phyloP scores from a whole-genome alignment of 345 rosid genomes.

The Durio zibethinus region DNA sequence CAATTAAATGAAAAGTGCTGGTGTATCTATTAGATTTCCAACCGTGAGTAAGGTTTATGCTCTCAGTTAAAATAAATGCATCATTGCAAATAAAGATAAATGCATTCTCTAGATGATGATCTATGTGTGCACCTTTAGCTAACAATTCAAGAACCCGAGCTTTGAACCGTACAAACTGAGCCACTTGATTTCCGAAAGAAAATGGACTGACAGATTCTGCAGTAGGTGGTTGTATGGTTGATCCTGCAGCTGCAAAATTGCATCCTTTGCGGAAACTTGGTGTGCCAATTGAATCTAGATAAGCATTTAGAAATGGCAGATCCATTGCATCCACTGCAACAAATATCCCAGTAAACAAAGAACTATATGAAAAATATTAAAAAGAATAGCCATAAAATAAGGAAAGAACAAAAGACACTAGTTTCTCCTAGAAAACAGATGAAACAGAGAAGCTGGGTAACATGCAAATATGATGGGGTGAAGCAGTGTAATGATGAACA shows the following conservation, averaged over 20 bases:
- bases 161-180: constrained; percentile 82
- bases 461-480: background rate
- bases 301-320: constrained; percentile 78
- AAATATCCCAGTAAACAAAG: background rate
- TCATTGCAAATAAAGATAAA: background rate
- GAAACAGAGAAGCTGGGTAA: constrained; percentile 2
- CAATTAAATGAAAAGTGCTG: constrained; percentile 8
- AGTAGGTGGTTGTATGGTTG: constrained; percentile 72
- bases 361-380: background rate
- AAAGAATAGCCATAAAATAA: background rate
- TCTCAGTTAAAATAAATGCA: background rate
- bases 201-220: constrained; percentile 76
- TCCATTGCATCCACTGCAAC: constrained; percentile 92
- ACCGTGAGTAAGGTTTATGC: background rate
- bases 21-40: background rate
- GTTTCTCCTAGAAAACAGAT: constrained; percentile 13
- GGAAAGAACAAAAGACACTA: background rate
- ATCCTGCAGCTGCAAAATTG: constrained; percentile 91
- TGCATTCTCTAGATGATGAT: background rate
- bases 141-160: constrained; percentile 58
- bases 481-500: background rate
- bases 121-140: constrained; percentile 36
- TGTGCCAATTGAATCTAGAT: constrained; percentile 74
- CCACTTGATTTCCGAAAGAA: constrained; percentile 69
- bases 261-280: constrained; percentile 83